These are phyloP conservation scores for Ascomycota sp. DNA, from an alignment of 2,329 filamentous ascomycete genomes.

Conservation along the genomic window DNA sequence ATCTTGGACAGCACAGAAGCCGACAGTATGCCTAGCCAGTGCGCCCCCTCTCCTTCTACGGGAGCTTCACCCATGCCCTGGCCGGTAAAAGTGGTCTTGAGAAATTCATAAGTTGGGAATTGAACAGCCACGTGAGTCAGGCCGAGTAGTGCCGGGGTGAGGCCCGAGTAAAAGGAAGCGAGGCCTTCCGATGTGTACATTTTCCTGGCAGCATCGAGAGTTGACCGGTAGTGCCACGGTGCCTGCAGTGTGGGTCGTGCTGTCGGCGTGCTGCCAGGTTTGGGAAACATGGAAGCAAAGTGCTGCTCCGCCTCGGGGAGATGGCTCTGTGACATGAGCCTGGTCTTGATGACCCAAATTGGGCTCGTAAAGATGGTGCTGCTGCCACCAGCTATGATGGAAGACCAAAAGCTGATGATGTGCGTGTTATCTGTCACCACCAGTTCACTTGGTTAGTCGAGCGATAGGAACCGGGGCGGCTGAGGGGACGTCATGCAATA, in stretches of 20 bases:
- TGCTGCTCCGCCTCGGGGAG: slow-evolving; percentile 23
- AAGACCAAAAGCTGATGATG: slow-evolving; percentile 70
- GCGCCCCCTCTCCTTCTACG: slow-evolving; percentile 24
- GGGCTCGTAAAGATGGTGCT: slow-evolving; percentile 91
- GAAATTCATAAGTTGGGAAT: slow-evolving; percentile 85
- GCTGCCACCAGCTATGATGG: slow-evolving; percentile 74
- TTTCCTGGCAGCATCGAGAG: slow-evolving; percentile 77
- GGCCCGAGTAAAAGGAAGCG: slow-evolving; percentile 80
- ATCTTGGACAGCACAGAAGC: slow-evolving; percentile 91
- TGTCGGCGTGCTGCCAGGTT: slow-evolving; percentile 31
- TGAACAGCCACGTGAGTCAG: slow-evolving; percentile 92
- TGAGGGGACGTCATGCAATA: slow-evolving; percentile 13
- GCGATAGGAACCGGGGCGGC: too few relatives aligned
- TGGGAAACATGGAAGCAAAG: slow-evolving; percentile 24
- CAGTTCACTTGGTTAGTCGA: too few relatives aligned
- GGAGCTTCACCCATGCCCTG: slow-evolving; percentile 57
- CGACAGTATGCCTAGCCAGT: slow-evolving; percentile 67
- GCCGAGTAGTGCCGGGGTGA: slow-evolving; percentile 78
- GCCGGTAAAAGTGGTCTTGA: slow-evolving; percentile 81
- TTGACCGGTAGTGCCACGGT: slow-evolving; percentile 84
- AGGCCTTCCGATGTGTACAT: slow-evolving; percentile 90
- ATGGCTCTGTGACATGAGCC: slow-evolving; percentile 83
- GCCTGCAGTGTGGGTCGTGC: slow-evolving; percentile 34
- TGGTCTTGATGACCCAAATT: slow-evolving; percentile 98
- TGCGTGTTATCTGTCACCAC: slow-evolving; percentile 54